These are phyloP conservation scores for Asclepias syriaca DNA, from an alignment of 257 asterid species.

Conservation along the genomic window DNA sequence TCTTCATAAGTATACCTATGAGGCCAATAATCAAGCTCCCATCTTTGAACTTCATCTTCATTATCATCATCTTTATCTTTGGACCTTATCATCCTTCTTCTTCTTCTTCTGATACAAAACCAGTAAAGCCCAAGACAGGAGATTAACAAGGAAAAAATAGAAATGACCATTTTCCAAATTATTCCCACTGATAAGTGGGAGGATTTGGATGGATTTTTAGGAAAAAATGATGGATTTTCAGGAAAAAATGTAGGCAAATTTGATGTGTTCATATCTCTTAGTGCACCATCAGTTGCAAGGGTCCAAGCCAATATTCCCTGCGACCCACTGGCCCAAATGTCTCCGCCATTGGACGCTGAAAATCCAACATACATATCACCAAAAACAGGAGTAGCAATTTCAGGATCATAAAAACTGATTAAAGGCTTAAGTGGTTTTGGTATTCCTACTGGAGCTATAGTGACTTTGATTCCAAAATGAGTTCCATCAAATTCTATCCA, in stretches of 20 bases:
- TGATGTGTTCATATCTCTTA: background rate
- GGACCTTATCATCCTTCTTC: background rate
- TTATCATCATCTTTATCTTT: background rate
- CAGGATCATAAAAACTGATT: background rate
- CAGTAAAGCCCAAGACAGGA: background rate
- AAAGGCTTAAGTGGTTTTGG: conserved; percentile 13
- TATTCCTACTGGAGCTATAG: background rate
- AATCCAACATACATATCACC: conserved; percentile 18
- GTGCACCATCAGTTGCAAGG: background rate
- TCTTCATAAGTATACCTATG: conserved; percentile 12
- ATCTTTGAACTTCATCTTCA: conserved; percentile 8
- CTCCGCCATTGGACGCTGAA: conserved; percentile 11
- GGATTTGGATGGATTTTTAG: too few species aligned
- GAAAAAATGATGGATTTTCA: too few species aligned
- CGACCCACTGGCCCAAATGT: background rate
- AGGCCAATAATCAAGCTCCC: conserved; percentile 11
- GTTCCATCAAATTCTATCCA: conserved; percentile 24
- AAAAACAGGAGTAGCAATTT: background rate
- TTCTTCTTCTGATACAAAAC: background rate
- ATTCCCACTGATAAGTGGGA: too few species aligned
- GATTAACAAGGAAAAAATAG: background rate
- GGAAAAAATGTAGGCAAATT: too few species aligned
- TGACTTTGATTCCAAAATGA: conserved; percentile 10
- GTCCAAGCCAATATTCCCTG: conserved; percentile 11
- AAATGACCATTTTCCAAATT: background rate